Conservation (phyloP, 345 rosid genomes). For the Eutrema heterophyllum region DNA sequence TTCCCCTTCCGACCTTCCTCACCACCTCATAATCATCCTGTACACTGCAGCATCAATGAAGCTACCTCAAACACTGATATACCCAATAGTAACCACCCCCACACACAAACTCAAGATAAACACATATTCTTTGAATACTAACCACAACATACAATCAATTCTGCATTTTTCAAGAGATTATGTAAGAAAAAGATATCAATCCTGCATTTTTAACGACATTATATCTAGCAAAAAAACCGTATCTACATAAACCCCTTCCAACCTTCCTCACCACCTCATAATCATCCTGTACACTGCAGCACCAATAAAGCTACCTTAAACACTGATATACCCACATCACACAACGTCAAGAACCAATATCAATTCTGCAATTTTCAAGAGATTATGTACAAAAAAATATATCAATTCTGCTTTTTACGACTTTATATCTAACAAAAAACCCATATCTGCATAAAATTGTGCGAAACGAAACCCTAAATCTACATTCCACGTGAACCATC, state of each 20-base stretch:
- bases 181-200: neutral
- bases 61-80: neutral
- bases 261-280: conserved; percentile 97
- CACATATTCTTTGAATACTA: too few species aligned
- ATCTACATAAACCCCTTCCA: too few species aligned
- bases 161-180: neutral
- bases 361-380: neutral
- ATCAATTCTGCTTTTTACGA: neutral
- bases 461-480: conserved; percentile 1
- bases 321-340: too few species aligned
- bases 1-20: conserved; percentile 94
- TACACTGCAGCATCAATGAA: conserved; percentile 47
- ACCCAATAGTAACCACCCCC: neutral
- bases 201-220: neutral
- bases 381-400: neutral
- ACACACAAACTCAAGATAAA: neutral
- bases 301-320: conserved; percentile 11
- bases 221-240: neutral
- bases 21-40: conserved; percentile 96
- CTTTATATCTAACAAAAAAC: neutral
- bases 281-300: conserved; percentile 81
- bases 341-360: too few species aligned
- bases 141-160: too few species aligned
- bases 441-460: neutral
- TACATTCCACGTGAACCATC: neutral